phyloP scores from a whole-genome alignment of 306 rosid genomes.

The Casuarina equisetifolia region DNA sequence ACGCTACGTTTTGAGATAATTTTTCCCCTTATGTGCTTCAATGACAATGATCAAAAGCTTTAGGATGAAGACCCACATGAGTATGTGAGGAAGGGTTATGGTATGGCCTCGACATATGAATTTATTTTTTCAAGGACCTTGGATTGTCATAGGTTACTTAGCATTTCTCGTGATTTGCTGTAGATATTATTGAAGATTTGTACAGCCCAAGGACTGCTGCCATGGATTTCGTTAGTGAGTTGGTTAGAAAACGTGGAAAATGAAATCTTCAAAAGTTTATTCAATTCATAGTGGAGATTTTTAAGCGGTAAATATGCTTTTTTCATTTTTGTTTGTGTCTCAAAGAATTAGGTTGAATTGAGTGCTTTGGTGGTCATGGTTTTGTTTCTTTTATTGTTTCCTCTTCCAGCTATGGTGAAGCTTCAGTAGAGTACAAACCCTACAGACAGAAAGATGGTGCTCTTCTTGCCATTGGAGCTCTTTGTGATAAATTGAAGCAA shows the following conservation, averaged over 20 bases:
- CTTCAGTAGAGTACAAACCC: constrained; percentile 68
- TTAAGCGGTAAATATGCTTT: constrained; percentile 59
- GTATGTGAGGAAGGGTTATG: constrained; percentile 97
- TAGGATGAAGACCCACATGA: constrained; percentile 99
- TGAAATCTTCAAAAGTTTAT: constrained; percentile 91
- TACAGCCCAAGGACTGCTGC: constrained; percentile 98
- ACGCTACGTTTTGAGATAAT: constrained; percentile 86
- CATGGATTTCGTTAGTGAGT: constrained; percentile 95
- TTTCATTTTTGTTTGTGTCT: not conserved
- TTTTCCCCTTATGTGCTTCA: constrained; percentile 96
- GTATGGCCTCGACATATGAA: constrained; percentile 44
- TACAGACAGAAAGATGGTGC: constrained; percentile 97
- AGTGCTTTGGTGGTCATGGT: constrained; percentile 9
- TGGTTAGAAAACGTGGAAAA: constrained; percentile 92
- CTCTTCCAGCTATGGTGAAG: constrained; percentile 74
- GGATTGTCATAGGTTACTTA: constrained; percentile 19
- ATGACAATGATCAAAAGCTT: constrained; percentile 84
- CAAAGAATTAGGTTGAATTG: constrained; percentile 16
- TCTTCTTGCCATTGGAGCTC: constrained; percentile 96
- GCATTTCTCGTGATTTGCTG: constrained; percentile 22
- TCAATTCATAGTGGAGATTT: constrained; percentile 76
- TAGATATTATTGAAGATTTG: constrained; percentile 93
- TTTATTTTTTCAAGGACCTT: constrained; percentile 7
- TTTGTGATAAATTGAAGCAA: constrained; percentile 94
- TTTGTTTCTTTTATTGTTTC: constrained; percentile 1